Evolutionary conservation across 225 moss, liverwort and hornwort genomes (phyloP), one percentile per base, ranked within the genome.

Genomic region (Pleurozium schreberi): DNA sequence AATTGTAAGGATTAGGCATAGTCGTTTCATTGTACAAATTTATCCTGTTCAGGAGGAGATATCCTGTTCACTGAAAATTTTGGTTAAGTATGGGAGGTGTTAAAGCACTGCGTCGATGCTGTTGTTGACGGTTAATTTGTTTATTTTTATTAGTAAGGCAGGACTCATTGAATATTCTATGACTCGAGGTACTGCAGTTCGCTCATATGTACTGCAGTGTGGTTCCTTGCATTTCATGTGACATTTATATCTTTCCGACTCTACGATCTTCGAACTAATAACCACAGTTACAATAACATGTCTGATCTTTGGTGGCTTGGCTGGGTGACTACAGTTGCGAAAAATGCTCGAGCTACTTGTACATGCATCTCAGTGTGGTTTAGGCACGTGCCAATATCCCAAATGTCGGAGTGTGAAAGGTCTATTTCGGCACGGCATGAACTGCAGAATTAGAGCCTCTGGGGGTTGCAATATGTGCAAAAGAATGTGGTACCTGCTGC

Each of bases 301-400:
- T 89, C 15, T 89, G 60, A 43, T 84, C 61, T 49, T 89, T 81
- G 86, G 61, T 75, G 86, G 73, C 63, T 91, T 92, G 91, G 42
- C 66, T 91, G 88, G 78, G 26, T 90, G 88, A 57, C n/a, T 92
- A 83, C 96, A 98, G 98, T 94, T 98, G 89, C 95, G 98, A 57
- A 98, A 98, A 90, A 97, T 98, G 98, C 95, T 98, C 49, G 98
- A 98, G 91, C 89, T 97, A 52, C 94, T 98, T 62, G 96, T 98
- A 73, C 98, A 98, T 86, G 98, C 98, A 38, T 98, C 98, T 57
- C 95, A 96, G 77, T 98, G 98, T 84, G 93, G 95, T 53, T 47
- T 90, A 65, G 88, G 90, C 20, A 90, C 92, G 66, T 97, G 98
- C 82, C 92, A 91, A 70, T 98, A 98, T 89, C 98, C 98, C 55